Evolutionary conservation across 108 stramenopile species (phyloP).

Genomic region (Epithemia pelagica): DNA sequence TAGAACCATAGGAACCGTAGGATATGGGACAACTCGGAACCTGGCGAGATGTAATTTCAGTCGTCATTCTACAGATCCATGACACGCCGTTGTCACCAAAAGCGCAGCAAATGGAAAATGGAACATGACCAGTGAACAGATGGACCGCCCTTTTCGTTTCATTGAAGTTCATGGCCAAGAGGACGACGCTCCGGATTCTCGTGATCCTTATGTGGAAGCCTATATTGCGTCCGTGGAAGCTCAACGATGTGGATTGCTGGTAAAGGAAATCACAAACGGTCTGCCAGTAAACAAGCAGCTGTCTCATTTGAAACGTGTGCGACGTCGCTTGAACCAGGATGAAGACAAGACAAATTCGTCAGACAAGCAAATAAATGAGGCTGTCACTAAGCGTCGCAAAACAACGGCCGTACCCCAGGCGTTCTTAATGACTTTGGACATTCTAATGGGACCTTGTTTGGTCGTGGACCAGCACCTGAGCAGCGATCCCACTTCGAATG

Average conservation of each 20-base stretch:
- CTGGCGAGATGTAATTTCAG: too few relatives aligned
- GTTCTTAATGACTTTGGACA: constrained; percentile 2
- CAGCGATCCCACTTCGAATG: neutral
- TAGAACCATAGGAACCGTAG: neutral
- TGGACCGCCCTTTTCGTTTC: too few relatives aligned
- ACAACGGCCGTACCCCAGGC: neutral
- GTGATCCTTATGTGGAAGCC: constrained; percentile 11
- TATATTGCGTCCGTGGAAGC: constrained; percentile 22
- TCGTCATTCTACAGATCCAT: too few relatives aligned
- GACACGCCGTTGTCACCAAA: too few relatives aligned
- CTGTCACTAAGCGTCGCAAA: constrained; percentile 8
- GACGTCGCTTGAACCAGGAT: neutral
- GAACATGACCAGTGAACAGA: too few relatives aligned
- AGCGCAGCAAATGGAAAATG: too few relatives aligned
- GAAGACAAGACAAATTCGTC: neutral
- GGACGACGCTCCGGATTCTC: too few relatives aligned
- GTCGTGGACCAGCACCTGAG: neutral
- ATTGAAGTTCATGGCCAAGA: too few relatives aligned
- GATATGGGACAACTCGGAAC: neutral
- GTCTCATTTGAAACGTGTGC: constrained; percentile 41
- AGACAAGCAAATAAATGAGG: neutral
- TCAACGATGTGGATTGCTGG: constrained; percentile 24
- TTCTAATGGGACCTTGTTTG: neutral
- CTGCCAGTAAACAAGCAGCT: constrained; percentile 17
- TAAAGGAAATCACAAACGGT: constrained; percentile 22